Conservation (phyloP, 2,329 filamentous ascomycete species). For the Cercospora citrullina region DNA sequence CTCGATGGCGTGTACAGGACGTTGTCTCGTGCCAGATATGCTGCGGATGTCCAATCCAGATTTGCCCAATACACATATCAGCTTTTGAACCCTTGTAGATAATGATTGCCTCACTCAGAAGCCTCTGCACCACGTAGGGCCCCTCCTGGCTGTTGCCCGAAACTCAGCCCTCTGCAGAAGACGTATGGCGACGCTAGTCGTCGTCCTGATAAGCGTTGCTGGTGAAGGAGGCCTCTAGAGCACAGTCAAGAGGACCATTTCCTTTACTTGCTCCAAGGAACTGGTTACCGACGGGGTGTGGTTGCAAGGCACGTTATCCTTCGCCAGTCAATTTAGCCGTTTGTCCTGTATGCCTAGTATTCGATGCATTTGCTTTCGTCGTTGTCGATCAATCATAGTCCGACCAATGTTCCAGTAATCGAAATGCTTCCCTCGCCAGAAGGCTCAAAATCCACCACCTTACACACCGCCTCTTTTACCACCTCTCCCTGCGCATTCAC, state of each 20-base stretch:
- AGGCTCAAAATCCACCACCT: constrained; percentile 82
- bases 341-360: neutral
- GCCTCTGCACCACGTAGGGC: neutral
- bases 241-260: neutral
- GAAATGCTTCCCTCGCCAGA: constrained; percentile 38
- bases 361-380: neutral
- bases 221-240: neutral
- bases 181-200: neutral
- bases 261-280: neutral
- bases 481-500: constrained; percentile 68
- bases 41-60: neutral
- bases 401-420: constrained; percentile 25
- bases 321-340: no score
- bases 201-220: neutral
- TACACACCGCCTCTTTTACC: constrained; percentile 70
- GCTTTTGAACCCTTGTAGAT: neutral
- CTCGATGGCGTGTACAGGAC: no score
- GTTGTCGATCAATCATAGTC: constrained; percentile 7
- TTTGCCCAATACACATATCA: neutral
- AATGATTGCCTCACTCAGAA: neutral
- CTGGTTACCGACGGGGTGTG: neutral
- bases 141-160: neutral
- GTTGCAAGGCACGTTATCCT: no score
- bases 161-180: neutral
- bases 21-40: neutral